These are phyloP conservation scores for Oryza glaberrima DNA, from an alignment of 176 grass and related monocot genomes.

Conservation along the genomic window DNA sequence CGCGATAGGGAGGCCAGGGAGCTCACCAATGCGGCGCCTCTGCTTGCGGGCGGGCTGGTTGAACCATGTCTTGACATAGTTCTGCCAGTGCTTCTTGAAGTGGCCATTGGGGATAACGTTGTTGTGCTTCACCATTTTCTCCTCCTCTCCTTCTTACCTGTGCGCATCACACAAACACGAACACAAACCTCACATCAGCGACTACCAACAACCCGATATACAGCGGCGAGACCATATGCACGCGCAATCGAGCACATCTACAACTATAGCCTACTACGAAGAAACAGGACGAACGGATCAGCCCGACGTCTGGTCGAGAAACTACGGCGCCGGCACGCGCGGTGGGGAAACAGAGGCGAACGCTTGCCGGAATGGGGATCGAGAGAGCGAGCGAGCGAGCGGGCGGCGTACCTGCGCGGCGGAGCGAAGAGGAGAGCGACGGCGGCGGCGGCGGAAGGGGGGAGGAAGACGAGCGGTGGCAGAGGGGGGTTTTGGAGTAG, in stretches of 20 bases:
- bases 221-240: too few relatives aligned
- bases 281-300: neutral
- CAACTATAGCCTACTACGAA: too few relatives aligned
- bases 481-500: neutral
- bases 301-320: neutral
- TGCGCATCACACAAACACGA: neutral
- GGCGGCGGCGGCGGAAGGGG: neutral
- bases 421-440: neutral
- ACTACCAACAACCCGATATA: neutral
- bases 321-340: neutral
- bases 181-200: neutral
- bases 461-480: neutral
- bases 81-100: conserved; percentile 95
- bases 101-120: conserved; percentile 84
- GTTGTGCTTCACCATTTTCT: conserved; percentile 92
- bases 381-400: too few relatives aligned
- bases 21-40: conserved; percentile 72
- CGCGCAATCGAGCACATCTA: too few relatives aligned
- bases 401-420: conserved; percentile 12
- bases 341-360: too few relatives aligned
- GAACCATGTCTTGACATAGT: conserved; percentile 87
- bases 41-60: conserved; percentile 91
- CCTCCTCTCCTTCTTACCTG: conserved; percentile 46
- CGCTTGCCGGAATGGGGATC: neutral
- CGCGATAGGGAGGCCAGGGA: neutral